Base-by-base conservation (phyloP, 495 filamentous ascomycete genomes). In the Margaritispora aquatica region DNA sequence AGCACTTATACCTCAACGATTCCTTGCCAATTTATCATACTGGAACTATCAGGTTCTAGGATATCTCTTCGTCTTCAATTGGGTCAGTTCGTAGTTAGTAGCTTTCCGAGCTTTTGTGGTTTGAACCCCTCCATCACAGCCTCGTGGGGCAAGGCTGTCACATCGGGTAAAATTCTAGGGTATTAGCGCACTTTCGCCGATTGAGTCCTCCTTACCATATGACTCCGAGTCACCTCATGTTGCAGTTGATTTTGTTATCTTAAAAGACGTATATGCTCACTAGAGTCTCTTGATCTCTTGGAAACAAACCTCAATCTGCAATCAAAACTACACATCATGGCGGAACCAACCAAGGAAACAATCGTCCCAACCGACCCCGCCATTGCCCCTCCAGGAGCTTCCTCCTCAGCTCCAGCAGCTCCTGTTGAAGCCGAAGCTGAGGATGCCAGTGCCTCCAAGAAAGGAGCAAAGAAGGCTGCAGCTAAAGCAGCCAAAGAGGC, bases 381-480 rank as follows among this genome's bases (percentile, higher is more conserved):
- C 55, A 51, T 57, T 19, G 46, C 53, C 20, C 51, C 57, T 31
- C 38, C 38, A 44, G 38, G 19, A 44, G 38, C 38, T 44, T 44
- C 38, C 4, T 7, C 38, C 3, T 44, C 38, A 44, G 38, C 38
- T 44, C 26, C 58, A 10, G 36, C 58, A 24, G 24, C 57, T 15
- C 19, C 64, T 1, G 47, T 49, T 26, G 54, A 11, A 19, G 58
- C 29, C 26, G 48, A 4, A 2, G 52, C n/a, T 11, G 58, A 57
- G 49, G 62, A 61, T 11, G 26, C 51, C 20, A 36, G n/a, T 50
- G 47, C 50, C 1, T 80, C 77, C 22, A 82, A 82, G 72, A 81
- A 83, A 69, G 79, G 74, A 19, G 75, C 75, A 0, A 82, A 82
- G 70, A 82, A 82, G 70, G 80, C 79, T 1, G 73, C 73, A 61